Base-by-base conservation (phyloP, 352 stramenopile genomes). In the Pythium myriotylum region DNA sequence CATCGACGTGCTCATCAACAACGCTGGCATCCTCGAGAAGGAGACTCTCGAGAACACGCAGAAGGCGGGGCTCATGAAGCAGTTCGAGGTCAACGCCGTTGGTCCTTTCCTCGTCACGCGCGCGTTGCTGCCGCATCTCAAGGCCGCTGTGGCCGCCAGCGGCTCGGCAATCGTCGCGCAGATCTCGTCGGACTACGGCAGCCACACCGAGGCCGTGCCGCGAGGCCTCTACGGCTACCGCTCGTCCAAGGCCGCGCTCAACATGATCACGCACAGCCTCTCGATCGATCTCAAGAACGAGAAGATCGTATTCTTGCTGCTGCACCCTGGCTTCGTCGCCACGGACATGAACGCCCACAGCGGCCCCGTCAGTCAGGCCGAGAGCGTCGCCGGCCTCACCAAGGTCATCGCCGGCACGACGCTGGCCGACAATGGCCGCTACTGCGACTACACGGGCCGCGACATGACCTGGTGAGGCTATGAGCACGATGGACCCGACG, bases 21-120 rank as follows among this genome's bases (percentile, higher is more conserved):
- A 88, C 39, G 81, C 77, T 32, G 73, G 75, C 17, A 80, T 84
- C 20, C 65, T 80, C 48, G 46, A 60, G 40, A 42, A 39, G 8
- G 67, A 63, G 26, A 59, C 35, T 4, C 42, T 85, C 1, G 43
- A 65, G 23, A 72, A 55, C 9, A 68, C 64, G n/a, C 72, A 72
- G 17, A 84, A 80, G 56, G 70, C 79, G 13, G 58, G 70, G n/a
- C 29, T 88, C 19, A 67, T 87, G 66, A 56, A 57, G 10, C 77
- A 91, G 52, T 87, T 91, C 35, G 72, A 90, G 48, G 70, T 89
- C 52, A 92, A 91, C 62, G 41, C 69, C 0, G 65, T 92, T 16
- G 82, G 82, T 13, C 69, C 73, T n/a, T 79, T 90, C 51, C 73
- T 86, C 26, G 56, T 89, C 32, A 86, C 80, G n/a, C 62, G 72